phyloP scores from a whole-genome alignment of 805 yeast genomes.

The Ogataea pini region DNA sequence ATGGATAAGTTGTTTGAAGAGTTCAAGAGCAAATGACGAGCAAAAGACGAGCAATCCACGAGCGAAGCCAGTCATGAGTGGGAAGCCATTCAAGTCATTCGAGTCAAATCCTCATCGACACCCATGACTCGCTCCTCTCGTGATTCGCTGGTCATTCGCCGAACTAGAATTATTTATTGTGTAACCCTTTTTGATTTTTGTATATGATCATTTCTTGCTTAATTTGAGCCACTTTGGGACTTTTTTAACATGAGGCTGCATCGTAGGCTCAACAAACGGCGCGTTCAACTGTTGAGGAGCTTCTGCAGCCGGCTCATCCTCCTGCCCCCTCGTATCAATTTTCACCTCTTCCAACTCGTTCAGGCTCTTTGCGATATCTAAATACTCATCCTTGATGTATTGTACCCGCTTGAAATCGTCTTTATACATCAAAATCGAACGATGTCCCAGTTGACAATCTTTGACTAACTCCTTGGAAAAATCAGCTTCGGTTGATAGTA shows the following conservation, averaged over 20 bases:
- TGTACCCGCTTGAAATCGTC: slow-evolving; percentile 23
- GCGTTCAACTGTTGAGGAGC: no score
- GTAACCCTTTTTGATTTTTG: not conserved
- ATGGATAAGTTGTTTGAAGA: slow-evolving; percentile 52
- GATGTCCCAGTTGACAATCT: slow-evolving; percentile 44
- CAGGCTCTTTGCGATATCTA: slow-evolving; percentile 26
- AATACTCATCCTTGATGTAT: slow-evolving; percentile 26
- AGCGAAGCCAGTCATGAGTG: no score
- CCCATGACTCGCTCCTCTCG: no score
- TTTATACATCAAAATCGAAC: slow-evolving; percentile 29
- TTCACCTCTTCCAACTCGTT: slow-evolving; percentile 30
- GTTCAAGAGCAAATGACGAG: slow-evolving; percentile 10
- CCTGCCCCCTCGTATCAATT: slow-evolving; percentile 2
- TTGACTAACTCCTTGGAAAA: slow-evolving; percentile 34
- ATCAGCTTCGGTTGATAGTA: slow-evolving; percentile 30
- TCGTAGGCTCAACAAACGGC: not conserved
- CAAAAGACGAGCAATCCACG: no score
- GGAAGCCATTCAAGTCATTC: not conserved
- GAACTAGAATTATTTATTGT: not conserved
- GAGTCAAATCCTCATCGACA: no score
- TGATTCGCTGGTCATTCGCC: no score
- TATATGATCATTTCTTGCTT: slow-evolving; percentile 27
- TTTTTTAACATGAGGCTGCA: slow-evolving; percentile 6
- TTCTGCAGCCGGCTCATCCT: no score
- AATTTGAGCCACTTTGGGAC: slow-evolving; percentile 38